Conservation (phyloP, 1,139 yeast species). For the Suhomyces chickasaworum region DNA sequence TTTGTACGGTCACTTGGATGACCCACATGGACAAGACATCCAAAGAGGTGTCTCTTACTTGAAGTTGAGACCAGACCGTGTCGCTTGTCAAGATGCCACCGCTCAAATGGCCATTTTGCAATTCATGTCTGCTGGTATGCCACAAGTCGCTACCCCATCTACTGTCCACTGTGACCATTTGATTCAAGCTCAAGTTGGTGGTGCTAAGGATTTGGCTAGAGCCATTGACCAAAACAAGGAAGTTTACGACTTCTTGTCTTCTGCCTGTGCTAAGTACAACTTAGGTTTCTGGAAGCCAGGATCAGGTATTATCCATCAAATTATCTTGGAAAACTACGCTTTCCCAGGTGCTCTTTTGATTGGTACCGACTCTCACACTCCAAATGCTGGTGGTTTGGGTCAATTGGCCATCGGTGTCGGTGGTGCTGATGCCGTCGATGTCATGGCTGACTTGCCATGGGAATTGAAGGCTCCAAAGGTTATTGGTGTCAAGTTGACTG, state of each 20-base stretch:
- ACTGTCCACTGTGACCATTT: slow-evolving; percentile 99
- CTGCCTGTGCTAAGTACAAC: slow-evolving; percentile 96
- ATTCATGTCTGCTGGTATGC: slow-evolving; percentile 97
- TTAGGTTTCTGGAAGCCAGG: slow-evolving; percentile 99
- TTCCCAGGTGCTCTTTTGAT: slow-evolving; percentile 97
- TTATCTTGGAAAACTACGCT: slow-evolving; percentile 95
- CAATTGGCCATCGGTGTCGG: slow-evolving; percentile 99
- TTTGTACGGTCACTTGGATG: slow-evolving; percentile 93
- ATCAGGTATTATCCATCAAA: slow-evolving; percentile 98
- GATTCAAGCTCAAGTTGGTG: slow-evolving; percentile 97
- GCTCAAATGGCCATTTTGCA: slow-evolving; percentile 99
- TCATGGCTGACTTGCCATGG: slow-evolving; percentile 94
- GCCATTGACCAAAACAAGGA: slow-evolving; percentile 94
- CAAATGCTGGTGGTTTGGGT: slow-evolving; percentile 99
- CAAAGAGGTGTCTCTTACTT: slow-evolving; percentile 95
- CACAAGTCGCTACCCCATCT: slow-evolving; percentile 92
- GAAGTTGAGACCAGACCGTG: slow-evolving; percentile 98
- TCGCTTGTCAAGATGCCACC: slow-evolving; percentile 99
- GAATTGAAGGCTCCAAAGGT: slow-evolving; percentile 98
- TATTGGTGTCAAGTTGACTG: slow-evolving; percentile 95
- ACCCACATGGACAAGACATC: slow-evolving; percentile 93
- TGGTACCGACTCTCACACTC: slow-evolving; percentile 99
- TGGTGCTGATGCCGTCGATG: slow-evolving; percentile 99
- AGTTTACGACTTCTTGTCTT: slow-evolving; percentile 91
- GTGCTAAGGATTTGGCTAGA: slow-evolving; percentile 87